Evolutionary conservation across 257 asterid species (phyloP), one percentile per base, ranked within the genome.

Genomic region (Osmanthus fragrans): DNA sequence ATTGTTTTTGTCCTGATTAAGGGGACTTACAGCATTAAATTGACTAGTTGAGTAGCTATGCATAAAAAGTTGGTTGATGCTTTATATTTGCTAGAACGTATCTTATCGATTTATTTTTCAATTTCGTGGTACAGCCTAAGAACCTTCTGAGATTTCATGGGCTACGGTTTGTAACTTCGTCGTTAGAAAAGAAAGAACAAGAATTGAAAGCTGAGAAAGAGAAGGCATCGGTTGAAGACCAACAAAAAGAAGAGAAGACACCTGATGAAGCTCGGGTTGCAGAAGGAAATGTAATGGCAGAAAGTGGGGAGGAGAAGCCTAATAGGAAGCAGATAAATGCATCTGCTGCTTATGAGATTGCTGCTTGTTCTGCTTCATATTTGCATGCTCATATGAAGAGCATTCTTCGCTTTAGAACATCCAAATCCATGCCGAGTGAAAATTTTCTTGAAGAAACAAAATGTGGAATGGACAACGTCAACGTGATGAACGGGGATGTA

Each of bases 151-250:
- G 91, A 78, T 54, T 83, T 76, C 94, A 85, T 12, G 85, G 90
- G 49, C 73, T 93, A 49, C 82, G 84, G 1, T 87, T 87, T 18
- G 91, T 96, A 74, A 93, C 96, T 63, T 96, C 99, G 0, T 96
- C 99, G 0, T 10, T 90, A 42, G 98, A 92, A 87, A 96, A 90
- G 88, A 95, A 87, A 84, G 92, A 95, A 27, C 92, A 85, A 70
- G 90, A 84, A 1, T 15, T 76, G 77, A 91, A 82, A 58, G 82
- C 81, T 23, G 96, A 91, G 68, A 88, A 80, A 75, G 94, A 86
- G 83, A 87, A 83, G 84, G 45, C 65, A 64, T 72, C 86, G 33
- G 77, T 81, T 16, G 85, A 76, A 78, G 91, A 85, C 37, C 84
- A 79, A 63, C 82, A 56, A 49, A 75, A 71, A 7, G 84, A 69